Evolutionary conservation across 768 basidiomycete genomes (phyloP).

Genomic region (Brasilioporus rufonigricans): DNA sequence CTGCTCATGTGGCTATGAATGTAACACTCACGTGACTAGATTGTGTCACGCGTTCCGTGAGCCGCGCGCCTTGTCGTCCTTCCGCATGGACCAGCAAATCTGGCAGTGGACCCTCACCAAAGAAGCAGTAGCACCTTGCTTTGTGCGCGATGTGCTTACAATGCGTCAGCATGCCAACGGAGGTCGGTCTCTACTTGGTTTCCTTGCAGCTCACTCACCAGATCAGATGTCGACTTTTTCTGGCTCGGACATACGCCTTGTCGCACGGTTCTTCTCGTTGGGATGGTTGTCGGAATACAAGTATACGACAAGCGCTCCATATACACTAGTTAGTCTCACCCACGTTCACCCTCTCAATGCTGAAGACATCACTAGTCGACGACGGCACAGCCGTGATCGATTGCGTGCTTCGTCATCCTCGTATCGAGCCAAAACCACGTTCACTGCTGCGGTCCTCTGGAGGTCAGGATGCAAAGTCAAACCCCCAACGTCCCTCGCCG

Average conservation of each 20-base stretch:
- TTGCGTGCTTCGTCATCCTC: constrained; percentile 48
- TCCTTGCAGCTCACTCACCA: neutral
- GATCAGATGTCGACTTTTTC: constrained; percentile 56
- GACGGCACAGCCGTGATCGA: constrained; percentile 76
- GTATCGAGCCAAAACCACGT: constrained; percentile 16
- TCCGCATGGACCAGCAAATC: constrained; percentile 20
- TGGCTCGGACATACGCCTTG: constrained; percentile 75
- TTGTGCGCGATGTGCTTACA: constrained; percentile 47
- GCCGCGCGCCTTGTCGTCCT: neutral
- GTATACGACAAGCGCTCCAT: constrained; percentile 56
- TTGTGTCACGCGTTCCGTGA: constrained; percentile 7
- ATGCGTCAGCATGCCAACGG: constrained; percentile 39
- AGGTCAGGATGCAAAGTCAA: constrained; percentile 1
- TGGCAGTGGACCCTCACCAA: constrained; percentile 56
- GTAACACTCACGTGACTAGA: constrained; percentile 4
- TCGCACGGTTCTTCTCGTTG: constrained; percentile 58
- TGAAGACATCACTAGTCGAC: constrained; percentile 50
- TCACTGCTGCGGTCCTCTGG: constrained; percentile 4
- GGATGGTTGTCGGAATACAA: constrained; percentile 61
- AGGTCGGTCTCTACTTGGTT: constrained; percentile 22
- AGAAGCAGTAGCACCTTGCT: constrained; percentile 55
- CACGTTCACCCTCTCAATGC: neutral
- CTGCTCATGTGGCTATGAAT: neutral
- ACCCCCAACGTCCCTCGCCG: constrained; percentile 1
- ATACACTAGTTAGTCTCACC: constrained; percentile 47